phyloP scores from a whole-genome alignment of 495 filamentous ascomycete species.

The Penicillium psychrofluorescens region DNA sequence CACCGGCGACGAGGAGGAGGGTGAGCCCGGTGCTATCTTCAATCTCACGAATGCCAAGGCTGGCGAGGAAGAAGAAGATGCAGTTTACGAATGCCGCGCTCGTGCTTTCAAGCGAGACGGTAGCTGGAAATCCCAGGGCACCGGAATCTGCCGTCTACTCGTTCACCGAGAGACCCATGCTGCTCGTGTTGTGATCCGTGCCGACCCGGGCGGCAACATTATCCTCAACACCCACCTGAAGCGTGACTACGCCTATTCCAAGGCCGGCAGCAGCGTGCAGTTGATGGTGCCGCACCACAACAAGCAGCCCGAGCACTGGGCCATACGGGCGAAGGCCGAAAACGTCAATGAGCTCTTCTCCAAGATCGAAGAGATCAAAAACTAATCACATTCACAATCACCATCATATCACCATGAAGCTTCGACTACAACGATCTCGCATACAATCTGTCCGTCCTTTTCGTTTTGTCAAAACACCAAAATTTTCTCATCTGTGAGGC shows the following conservation, averaged over 20 bases:
- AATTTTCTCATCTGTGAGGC: no score
- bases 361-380: constrained; percentile 15
- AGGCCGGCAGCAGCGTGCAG: constrained; percentile 47
- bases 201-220: constrained; percentile 62
- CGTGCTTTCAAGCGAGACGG: constrained; percentile 49
- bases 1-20: constrained; percentile 46
- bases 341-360: constrained; percentile 35
- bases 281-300: constrained; percentile 45
- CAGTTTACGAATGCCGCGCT: constrained; percentile 54
- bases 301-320: constrained; percentile 52
- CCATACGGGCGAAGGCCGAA: constrained; percentile 55
- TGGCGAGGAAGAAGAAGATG: constrained; percentile 65
- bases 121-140: constrained; percentile 52
- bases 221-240: constrained; percentile 60
- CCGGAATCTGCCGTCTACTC: constrained; percentile 59
- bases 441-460: no score
- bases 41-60: constrained; percentile 55
- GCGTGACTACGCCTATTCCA: constrained; percentile 49
- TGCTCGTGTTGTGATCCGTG: constrained; percentile 58
- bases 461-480: no score
- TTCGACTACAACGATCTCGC: no score
- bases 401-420: neutral
- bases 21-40: constrained; percentile 44
- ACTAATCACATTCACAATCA: constrained; percentile 5
- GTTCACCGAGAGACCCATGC: constrained; percentile 56